Base-by-base conservation (phyloP, 176 grass and related monocot species). In the Rhynchospora pubera region DNA sequence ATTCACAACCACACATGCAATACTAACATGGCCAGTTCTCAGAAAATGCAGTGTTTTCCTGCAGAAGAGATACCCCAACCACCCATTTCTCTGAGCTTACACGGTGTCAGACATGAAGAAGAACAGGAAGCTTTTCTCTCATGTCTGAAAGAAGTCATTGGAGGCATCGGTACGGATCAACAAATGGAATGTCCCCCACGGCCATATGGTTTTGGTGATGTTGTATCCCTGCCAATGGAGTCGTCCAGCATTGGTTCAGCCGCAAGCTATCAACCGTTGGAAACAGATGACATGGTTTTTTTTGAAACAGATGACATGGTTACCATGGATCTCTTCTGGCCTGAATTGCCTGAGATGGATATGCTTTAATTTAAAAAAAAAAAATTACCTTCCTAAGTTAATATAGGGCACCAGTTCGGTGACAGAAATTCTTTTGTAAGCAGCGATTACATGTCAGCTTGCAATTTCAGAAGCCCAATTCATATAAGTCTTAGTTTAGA, bases 1-100 rank as follows among this genome's bases (percentile, higher is more conserved):
- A 86, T 84, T 11, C 83, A 91, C 68, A 82, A 87, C 63, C 89
- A 94, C 83, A 89, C 92, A 0, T 94, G 92, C 76, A 87, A 89
- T 63, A 48, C 82, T 69, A 1, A n/a, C 65, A 9, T 69, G 43
- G 15, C 32, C 39, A 44, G 16, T 45, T 69, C 65, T 69, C 65
- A 68, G 6, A 42, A 68, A 45, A 44, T 69, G 7, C 14, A 44
- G 65, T 32, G 0, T 69, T 18, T 69, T 69, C 44, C 65, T 69
- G 65, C 65, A 69, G 44, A 69, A 69, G 34, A 69, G 34, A n/a
- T n/a, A 9, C 65, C 32, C 5, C 65, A 7, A 68, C 6, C 65
- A 19, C 1, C 14, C 7, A 3, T 45, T 30, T 69, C 65, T 69
- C 34, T n/a, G 39, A 69, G 16, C 2, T 69, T 39, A 9, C 18